These are phyloP conservation scores for Cronartium ribicola DNA, from an alignment of 1,284 basidiomycete genomes.

Conservation along the genomic window DNA sequence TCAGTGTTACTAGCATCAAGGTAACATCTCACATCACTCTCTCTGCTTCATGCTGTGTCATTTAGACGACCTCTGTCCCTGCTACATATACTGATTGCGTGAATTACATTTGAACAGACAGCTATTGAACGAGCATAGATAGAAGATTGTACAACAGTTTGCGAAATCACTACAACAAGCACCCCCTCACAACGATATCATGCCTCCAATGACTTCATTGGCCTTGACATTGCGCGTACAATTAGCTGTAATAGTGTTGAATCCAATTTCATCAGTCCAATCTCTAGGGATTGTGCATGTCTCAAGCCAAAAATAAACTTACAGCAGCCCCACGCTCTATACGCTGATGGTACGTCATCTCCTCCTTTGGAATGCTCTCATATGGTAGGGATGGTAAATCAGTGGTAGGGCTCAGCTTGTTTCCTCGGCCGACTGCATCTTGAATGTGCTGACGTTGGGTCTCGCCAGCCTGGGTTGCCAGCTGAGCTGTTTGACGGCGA, in stretches of 20 bases:
- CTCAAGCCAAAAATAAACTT: neutral
- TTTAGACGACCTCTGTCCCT: neutral
- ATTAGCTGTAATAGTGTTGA: constrained; percentile 16
- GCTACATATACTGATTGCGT: neutral
- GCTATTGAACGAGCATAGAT: neutral
- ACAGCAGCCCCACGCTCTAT: constrained; percentile 46
- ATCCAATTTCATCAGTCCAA: neutral
- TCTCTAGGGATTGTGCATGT: neutral
- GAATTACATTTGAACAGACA: neutral
- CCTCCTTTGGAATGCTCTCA: constrained; percentile 45
- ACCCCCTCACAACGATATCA: neutral
- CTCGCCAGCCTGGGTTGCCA: constrained; percentile 21
- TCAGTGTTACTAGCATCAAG: constrained; percentile 30
- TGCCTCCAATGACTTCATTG: constrained; percentile 2
- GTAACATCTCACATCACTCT: neutral
- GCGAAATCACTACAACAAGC: neutral
- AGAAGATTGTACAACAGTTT: neutral
- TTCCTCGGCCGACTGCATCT: neutral
- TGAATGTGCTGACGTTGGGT: constrained; percentile 18
- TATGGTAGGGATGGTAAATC: constrained; percentile 40
- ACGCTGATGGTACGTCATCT: constrained; percentile 47
- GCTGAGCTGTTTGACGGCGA: constrained; percentile 18
- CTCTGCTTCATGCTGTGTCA: neutral
- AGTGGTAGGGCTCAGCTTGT: neutral
- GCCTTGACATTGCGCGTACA: constrained; percentile 31